Evolutionary conservation across 768 basidiomycete species (phyloP), one percentile per base, ranked within the genome.

Genomic region (Auriscalpium vulgare): DNA sequence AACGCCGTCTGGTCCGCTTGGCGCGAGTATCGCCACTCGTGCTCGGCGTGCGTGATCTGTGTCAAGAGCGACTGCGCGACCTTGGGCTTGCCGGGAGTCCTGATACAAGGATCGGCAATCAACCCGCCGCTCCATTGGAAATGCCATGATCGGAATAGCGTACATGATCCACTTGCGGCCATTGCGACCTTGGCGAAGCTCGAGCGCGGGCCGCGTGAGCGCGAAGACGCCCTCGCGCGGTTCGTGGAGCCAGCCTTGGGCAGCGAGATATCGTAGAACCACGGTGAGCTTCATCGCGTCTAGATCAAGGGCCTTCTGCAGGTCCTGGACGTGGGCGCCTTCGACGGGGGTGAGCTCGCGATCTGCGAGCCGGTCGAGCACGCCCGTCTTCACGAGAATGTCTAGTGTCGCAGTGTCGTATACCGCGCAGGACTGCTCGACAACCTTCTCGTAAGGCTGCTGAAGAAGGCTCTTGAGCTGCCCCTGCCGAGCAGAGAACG

Each of bases 181-280:
- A 37, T 55, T 56, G 38, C 17, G 53, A n/a, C 63, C 63, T 16
- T 38, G 14, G 5, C 47, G 35, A 13, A 65, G 54, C 56, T 58
- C 58, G 13, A 61, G 53, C 4, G 63, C 46, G 35, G 60, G 54
- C 17, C 64, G 62, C 19, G 59, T 62, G 38, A 65, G 58, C 2
- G 63, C 53, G 43, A 65, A 65, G 8, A 55, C 55, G 4, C 52
- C 53, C 37, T 64, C 63, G 7, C 37, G 40, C 1, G 61, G 62
- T 50, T 65, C 63, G n/a, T 53, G 54, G 1, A 65, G 37, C 64
- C 64, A 65, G 19, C 64, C 63, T 11, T 53, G 48, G 5, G 58
- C 34, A 10, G 64, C 38, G 13, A 62, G 50, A 50, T 58, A 62
- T 16, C 63, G 60, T 8, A 65, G 54, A 19, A 65, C 50, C 9